Percentiles rank a stretch among this genome's conserved stretches.
phyloP scores from a whole-genome alignment of 352 stramenopile species.

The Phytophthora cajani region DNA sequence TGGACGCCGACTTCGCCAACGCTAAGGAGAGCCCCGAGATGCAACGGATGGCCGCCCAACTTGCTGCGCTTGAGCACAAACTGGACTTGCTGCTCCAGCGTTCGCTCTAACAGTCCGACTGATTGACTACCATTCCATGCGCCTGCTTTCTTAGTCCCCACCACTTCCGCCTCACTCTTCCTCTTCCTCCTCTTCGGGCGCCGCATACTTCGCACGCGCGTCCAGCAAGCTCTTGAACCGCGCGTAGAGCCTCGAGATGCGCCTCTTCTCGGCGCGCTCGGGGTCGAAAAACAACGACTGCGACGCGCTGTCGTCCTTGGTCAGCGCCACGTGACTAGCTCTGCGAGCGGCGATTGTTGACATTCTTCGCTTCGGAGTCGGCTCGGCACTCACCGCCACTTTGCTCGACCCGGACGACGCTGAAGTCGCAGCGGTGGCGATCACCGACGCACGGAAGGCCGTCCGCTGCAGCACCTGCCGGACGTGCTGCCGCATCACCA shows the following conservation, averaged over 20 bases:
- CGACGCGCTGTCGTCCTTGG: slow-evolving; percentile 2
- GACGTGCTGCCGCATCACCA: slow-evolving; percentile 26
- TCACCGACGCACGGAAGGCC: slow-evolving; percentile 65
- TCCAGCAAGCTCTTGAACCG: slow-evolving; percentile 71
- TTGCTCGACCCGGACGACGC: background rate
- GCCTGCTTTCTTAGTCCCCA: background rate
- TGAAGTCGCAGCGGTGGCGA: slow-evolving; percentile 28
- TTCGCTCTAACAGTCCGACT: background rate
- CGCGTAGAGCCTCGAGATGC: slow-evolving; percentile 65
- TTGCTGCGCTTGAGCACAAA: slow-evolving; percentile 26
- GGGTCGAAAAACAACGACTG: slow-evolving; percentile 46
- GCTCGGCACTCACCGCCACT: slow-evolving; percentile 4
- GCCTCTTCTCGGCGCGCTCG: slow-evolving; percentile 58
- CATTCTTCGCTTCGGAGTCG: slow-evolving; percentile 7
- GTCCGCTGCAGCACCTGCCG: slow-evolving; percentile 54
- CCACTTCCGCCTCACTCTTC: slow-evolving; percentile 3
- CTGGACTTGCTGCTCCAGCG: slow-evolving; percentile 32
- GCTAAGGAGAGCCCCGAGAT: slow-evolving; percentile 6
- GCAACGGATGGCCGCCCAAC: slow-evolving; percentile 19
- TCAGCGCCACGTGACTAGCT: slow-evolving; percentile 1
- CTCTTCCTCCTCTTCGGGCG: slow-evolving; percentile 19
- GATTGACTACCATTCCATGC: background rate
- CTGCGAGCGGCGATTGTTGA: slow-evolving; percentile 3
- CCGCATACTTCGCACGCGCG: slow-evolving; percentile 47
- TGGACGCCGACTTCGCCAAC: background rate